These are phyloP conservation scores for Alternaria gansuensis DNA, from an alignment of 2,329 filamentous ascomycete species.

Conservation along the genomic window DNA sequence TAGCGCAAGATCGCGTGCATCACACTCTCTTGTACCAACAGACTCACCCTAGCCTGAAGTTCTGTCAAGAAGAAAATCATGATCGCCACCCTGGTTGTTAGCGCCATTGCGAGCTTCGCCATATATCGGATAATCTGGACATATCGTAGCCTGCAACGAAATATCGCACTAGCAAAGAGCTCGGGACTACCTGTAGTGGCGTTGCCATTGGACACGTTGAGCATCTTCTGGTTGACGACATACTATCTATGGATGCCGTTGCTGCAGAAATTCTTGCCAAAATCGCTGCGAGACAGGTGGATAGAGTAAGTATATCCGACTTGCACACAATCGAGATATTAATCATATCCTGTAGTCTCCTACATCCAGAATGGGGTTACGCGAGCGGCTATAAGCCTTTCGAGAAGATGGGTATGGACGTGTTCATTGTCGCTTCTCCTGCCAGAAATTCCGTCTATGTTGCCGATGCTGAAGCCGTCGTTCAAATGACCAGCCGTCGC, in stretches of 20 bases:
- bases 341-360: conserved; percentile 53
- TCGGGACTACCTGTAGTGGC: conserved; percentile 58
- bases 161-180: conserved; percentile 56
- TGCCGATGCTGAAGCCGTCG: conserved; percentile 70
- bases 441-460: conserved; percentile 63
- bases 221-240: conserved; percentile 65
- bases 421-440: conserved; percentile 71
- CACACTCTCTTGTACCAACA: neutral
- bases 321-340: conserved; percentile 3
- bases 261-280: conserved; percentile 63
- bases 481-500: conserved; percentile 70
- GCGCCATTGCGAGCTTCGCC: conserved; percentile 41
- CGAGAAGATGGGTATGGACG: conserved; percentile 65
- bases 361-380: conserved; percentile 70
- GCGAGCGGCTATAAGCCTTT: conserved; percentile 66
- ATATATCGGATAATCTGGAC: conserved; percentile 45
- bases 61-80: conserved; percentile 26
- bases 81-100: conserved; percentile 38
- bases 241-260: conserved; percentile 64
- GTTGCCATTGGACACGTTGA: conserved; percentile 59
- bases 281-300: conserved; percentile 65
- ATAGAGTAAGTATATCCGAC: conserved; percentile 62
- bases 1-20: neutral
- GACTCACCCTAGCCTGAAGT: conserved; percentile 1
- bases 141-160: conserved; percentile 52